Evolutionary conservation across 495 filamentous ascomycete species (phyloP).

Genomic region (Annulohypoxylon stygium): DNA sequence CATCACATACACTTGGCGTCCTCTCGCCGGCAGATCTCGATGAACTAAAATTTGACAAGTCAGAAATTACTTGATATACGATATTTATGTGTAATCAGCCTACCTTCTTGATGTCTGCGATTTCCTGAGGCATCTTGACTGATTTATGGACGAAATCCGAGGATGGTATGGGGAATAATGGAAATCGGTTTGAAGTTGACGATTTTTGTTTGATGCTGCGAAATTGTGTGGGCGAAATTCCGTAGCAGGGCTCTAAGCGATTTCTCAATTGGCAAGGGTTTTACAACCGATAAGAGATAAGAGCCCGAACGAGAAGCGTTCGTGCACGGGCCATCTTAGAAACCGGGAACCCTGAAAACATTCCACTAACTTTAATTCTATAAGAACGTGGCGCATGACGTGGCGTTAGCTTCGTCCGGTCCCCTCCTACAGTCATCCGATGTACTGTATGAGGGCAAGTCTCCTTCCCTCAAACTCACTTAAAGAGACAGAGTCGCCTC

Average conservation of each 20-base stretch:
- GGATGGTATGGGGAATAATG: constrained; percentile 46
- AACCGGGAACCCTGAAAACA: background rate
- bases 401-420: constrained; percentile 40
- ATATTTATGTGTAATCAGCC: constrained; percentile 15
- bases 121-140: constrained; percentile 93
- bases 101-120: constrained; percentile 95
- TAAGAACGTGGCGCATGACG: constrained; percentile 35
- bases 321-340: constrained; percentile 26
- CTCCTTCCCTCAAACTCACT: background rate
- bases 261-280: constrained; percentile 43
- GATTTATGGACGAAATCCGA: constrained; percentile 22
- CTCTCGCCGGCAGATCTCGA: constrained; percentile 99
- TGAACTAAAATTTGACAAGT: constrained; percentile 76
- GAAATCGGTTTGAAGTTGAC: constrained; percentile 45
- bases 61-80: constrained; percentile 37
- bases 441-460: constrained; percentile 6
- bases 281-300: constrained; percentile 35
- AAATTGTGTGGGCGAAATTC: constrained; percentile 55
- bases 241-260: constrained; percentile 46
- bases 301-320: background rate
- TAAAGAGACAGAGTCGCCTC: constrained; percentile 46
- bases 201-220: constrained; percentile 46
- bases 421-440: constrained; percentile 1
- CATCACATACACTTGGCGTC: constrained; percentile 90
- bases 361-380: constrained; percentile 8